Conservation (phyloP, 768 basidiomycete species). For the Boletellus sp. region DNA sequence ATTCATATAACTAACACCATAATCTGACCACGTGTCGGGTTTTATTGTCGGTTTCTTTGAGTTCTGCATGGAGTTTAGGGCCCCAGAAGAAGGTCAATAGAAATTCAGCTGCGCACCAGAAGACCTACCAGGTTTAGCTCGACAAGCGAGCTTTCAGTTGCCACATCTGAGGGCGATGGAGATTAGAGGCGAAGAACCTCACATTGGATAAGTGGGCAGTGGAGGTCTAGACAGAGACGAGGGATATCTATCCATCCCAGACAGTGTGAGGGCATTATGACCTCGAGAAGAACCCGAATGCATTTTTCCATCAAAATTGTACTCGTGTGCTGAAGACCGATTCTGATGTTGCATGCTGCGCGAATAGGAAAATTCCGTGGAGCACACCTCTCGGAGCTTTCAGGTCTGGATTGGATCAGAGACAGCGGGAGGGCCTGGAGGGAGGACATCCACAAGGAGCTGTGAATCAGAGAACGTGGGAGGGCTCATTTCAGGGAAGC, state of each 20-base stretch:
- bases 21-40: slow-evolving; percentile 16
- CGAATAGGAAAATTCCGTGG: neutral
- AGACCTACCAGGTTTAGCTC: neutral
- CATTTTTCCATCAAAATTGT: neutral
- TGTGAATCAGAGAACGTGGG: slow-evolving; percentile 18
- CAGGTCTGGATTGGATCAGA: neutral
- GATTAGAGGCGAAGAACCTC: neutral
- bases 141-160: slow-evolving; percentile 9
- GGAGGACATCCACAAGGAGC: slow-evolving; percentile 10
- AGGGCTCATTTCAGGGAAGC: slow-evolving; percentile 21
- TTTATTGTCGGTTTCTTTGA: slow-evolving; percentile 2
- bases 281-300: neutral
- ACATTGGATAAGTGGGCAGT: slow-evolving; percentile 1
- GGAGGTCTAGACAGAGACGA: neutral
- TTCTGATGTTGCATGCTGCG: neutral
- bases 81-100: too few species aligned
- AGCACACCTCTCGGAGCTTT: slow-evolving; percentile 1
- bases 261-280: neutral
- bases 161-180: slow-evolving; percentile 7
- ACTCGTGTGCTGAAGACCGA: neutral
- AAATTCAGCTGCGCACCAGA: neutral
- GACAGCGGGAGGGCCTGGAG: neutral
- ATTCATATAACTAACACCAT: slow-evolving; percentile 9
- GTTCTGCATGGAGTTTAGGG: neutral
- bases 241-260: neutral